phyloP scores from a whole-genome alignment of 78 protist genomes.

The Monosiga brevicollis region DNA sequence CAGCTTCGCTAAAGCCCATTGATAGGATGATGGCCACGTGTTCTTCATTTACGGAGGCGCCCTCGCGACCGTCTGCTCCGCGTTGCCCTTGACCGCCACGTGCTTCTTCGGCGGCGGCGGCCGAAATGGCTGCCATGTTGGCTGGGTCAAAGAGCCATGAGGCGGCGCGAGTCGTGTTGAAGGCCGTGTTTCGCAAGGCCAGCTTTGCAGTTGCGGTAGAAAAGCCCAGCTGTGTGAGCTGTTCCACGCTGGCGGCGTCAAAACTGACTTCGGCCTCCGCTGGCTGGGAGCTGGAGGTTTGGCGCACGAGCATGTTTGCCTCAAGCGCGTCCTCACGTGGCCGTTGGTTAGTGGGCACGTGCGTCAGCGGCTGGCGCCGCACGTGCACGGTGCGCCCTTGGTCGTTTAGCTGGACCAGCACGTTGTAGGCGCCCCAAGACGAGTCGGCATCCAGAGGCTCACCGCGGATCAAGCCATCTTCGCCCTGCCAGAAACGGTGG shows the following conservation, averaged over 20 bases:
- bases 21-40: no score
- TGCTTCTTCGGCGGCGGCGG: not conserved
- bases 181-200: not conserved
- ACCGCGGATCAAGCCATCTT: conserved; percentile 24
- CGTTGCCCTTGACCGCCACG: not conserved
- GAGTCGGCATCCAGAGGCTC: conserved; percentile 5
- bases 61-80: no score
- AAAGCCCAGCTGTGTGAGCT: not conserved
- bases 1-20: no score
- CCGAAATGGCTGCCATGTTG: not conserved
- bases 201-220: not conserved
- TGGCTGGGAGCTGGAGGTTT: not conserved
- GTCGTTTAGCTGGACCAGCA: not conserved
- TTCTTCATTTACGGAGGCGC: no score
- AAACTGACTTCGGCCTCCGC: not conserved
- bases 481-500: conserved; percentile 20
- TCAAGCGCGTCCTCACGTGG: not conserved
- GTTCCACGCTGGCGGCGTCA: not conserved
- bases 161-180: not conserved
- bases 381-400: not conserved
- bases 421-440: not conserved
- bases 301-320: not conserved
- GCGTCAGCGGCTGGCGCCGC: not conserved
- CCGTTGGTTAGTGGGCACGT: not conserved
- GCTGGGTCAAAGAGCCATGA: not conserved